Percentiles rank a stretch among this genome's conserved stretches.
These are phyloP conservation scores for Quercus tomentella DNA, from an alignment of 331 rosid species.

Conservation along the genomic window DNA sequence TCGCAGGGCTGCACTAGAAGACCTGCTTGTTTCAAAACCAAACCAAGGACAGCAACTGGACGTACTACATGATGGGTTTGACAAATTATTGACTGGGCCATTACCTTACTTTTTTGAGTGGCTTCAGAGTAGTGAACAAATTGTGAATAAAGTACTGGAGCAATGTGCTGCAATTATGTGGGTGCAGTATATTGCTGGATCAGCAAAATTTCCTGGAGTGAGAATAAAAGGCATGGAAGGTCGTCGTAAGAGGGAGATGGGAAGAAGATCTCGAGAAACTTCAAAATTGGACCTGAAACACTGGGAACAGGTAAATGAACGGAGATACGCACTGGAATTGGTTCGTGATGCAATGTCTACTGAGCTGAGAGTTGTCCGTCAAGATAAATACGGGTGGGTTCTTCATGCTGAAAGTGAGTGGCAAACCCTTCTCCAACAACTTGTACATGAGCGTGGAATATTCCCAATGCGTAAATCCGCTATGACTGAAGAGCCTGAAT, in stretches of 20 bases:
- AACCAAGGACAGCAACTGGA: conserved; percentile 86
- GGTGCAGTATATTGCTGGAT: conserved; percentile 93
- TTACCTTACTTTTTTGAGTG: conserved; percentile 78
- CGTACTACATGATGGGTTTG: conserved; percentile 93
- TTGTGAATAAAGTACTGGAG: conserved; percentile 79
- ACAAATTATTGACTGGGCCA: conserved; percentile 75
- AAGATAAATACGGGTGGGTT: conserved; percentile 99
- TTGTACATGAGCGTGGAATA: conserved; percentile 95
- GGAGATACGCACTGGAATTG: conserved; percentile 90
- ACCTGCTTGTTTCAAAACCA: conserved; percentile 83
- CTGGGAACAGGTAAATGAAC: conserved; percentile 96
- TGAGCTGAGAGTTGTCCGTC: conserved; percentile 96
- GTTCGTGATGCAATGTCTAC: conserved; percentile 96
- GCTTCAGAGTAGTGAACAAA: conserved; percentile 66
- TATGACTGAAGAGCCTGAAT: conserved; percentile 59
- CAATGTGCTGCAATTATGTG: conserved; percentile 95
- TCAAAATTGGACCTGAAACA: conserved; percentile 80
- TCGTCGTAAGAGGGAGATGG: conserved; percentile 93
- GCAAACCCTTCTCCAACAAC: conserved; percentile 95
- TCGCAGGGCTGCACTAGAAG: conserved; percentile 85
- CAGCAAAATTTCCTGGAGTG: conserved; percentile 93
- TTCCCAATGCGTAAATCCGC: conserved; percentile 66
- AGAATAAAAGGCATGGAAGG: conserved; percentile 96
- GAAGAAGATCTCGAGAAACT: conserved; percentile 76
- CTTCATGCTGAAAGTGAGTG: conserved; percentile 99